phyloP scores from a whole-genome alignment of 257 asterid species.

The Parsonsia alboflavescens region DNA sequence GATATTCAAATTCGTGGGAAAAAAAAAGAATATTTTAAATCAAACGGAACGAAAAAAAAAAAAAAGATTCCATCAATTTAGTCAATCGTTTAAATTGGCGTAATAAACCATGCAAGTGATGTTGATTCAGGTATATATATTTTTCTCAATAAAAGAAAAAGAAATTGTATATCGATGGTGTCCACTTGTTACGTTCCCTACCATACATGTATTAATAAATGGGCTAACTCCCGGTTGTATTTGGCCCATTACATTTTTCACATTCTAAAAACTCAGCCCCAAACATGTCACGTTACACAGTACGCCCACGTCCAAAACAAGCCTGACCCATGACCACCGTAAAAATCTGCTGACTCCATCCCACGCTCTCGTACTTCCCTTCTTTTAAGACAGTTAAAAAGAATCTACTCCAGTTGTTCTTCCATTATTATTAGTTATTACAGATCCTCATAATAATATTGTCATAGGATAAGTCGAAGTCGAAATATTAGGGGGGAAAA shows the following conservation, averaged over 20 bases:
- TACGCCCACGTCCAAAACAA: not conserved
- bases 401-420: not conserved
- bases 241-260: not conserved
- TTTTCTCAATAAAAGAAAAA: too few relatives aligned
- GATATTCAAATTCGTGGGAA: too few relatives aligned
- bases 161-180: too few relatives aligned
- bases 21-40: too few relatives aligned
- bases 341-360: not conserved
- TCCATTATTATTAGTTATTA: not conserved
- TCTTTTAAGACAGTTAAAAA: constrained; percentile 25
- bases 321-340: not conserved
- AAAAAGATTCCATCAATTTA: too few relatives aligned
- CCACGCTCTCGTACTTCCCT: constrained; percentile 22
- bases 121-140: too few relatives aligned
- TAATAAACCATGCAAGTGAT: too few relatives aligned
- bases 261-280: not conserved
- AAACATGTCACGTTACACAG: constrained; percentile 12
- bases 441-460: too few relatives aligned
- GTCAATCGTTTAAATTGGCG: too few relatives aligned
- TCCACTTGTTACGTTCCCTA: too few relatives aligned
- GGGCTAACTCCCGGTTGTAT: not conserved
- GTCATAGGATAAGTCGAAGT: not conserved
- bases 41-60: too few relatives aligned
- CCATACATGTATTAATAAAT: not conserved
- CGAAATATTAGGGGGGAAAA: too few relatives aligned